Conservation (phyloP, 495 filamentous ascomycete species). For the Tuber magnatum region DNA sequence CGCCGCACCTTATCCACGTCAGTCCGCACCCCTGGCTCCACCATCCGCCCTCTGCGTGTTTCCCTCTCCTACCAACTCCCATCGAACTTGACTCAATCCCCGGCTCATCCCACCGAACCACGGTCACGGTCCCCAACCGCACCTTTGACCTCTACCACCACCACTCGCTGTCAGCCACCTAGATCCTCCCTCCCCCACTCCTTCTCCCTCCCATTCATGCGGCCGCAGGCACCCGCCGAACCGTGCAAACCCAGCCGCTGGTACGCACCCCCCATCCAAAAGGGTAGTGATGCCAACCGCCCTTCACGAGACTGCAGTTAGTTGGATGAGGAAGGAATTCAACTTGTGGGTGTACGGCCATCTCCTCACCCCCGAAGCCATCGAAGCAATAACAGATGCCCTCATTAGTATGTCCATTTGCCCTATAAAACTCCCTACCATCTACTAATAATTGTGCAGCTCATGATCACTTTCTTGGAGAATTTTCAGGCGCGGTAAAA, state of each 20-base stretch:
- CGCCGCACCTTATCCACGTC: constrained; percentile 2
- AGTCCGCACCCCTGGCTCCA: background rate
- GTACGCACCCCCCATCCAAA: background rate
- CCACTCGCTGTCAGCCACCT: background rate
- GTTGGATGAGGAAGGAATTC: too few relatives aligned
- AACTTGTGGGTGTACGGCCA: background rate
- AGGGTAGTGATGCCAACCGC: too few relatives aligned
- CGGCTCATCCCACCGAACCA: background rate
- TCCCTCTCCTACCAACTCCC: background rate
- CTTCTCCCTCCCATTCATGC: constrained; percentile 3
- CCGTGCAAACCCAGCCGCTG: background rate
- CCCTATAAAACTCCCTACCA: too few relatives aligned
- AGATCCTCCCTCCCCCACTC: background rate
- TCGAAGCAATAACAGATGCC: too few relatives aligned
- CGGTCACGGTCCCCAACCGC: background rate
- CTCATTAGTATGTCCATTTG: too few relatives aligned
- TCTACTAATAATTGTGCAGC: too few relatives aligned
- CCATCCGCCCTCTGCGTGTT: background rate
- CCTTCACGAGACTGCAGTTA: too few relatives aligned
- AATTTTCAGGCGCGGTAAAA: too few relatives aligned
- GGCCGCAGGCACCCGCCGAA: background rate
- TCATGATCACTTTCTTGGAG: too few relatives aligned
- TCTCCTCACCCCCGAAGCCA: background rate
- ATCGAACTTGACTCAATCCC: background rate
- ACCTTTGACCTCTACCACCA: background rate